Base-by-base conservation (phyloP, 106 monocot species). In the Acorus calamus region DNA sequence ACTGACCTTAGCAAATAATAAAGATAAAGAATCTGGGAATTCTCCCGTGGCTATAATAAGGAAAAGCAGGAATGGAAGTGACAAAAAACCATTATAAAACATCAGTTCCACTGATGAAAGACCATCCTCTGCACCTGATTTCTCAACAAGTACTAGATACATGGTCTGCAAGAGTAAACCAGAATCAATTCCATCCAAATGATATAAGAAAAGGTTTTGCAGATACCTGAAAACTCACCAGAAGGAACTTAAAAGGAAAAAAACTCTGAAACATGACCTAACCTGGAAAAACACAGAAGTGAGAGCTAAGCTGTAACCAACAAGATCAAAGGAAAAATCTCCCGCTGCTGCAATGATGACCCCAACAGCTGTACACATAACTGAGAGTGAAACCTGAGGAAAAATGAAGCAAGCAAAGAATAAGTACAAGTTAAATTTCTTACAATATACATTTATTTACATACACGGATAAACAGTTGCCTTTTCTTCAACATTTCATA, bases 251-350 rank as follows among this genome's bases (percentile, higher is more conserved):
- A 12, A 11, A 48, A 3, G 50, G 11, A 47, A 63, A 2, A 12
- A 49, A 5, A 49, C 45, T 4, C 28, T 28, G 28, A 28, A 28
- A 55, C 41, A 58, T 54, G 45, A 11, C 3, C 62, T 66, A 50
- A 96, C 94, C 94, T 96, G 94, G 74, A 96, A 96, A 62, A 96
- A 77, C 42, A 96, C 94, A 53, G 94, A 90, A 46, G 66, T 82
- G 53, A 90, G 80, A 61, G 90, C 94, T 90, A 96, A 90, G 62
- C 69, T 74, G 66, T 96, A 96, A 41, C 94, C 94, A 80, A 84
- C 84, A 4, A 87, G 69, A 64, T 96, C 94, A 84, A 96, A 96
- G 45, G 94, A 90, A 73, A 96, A 96, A 61, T 96, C 94, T 48
- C 94, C 90, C 7, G 87, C 10, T 62, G 84, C 94, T 8, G 94